Evolutionary conservation across 345 rosid genomes (phyloP).

Genomic region (Brassica carinata): DNA sequence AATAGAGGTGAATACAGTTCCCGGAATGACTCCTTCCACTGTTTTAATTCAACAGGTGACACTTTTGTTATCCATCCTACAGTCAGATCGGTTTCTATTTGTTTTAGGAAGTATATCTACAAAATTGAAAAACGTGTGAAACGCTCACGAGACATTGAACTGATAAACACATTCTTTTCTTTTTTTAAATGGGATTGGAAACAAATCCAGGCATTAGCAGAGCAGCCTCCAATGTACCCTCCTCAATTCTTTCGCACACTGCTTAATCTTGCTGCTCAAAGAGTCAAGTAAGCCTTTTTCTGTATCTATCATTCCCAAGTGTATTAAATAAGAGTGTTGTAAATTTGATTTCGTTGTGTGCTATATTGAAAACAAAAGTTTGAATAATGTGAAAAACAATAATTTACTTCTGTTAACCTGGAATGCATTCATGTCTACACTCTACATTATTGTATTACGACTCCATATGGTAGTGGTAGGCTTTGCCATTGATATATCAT

Average conservation of each 20-base stretch:
- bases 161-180: slow-evolving; percentile 10
- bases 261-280: slow-evolving; percentile 70
- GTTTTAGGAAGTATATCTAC: slow-evolving; percentile 9
- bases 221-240: slow-evolving; percentile 80
- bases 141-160: neutral
- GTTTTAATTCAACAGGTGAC: slow-evolving; percentile 90
- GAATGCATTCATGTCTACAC: neutral
- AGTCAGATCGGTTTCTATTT: neutral
- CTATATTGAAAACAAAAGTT: neutral
- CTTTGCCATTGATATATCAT: neutral
- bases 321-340: neutral
- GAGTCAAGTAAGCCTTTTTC: slow-evolving; percentile 23
- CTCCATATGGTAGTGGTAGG: neutral
- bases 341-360: neutral
- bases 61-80: slow-evolving; percentile 9
- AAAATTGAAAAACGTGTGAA: neutral
- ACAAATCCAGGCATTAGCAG: slow-evolving; percentile 62
- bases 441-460: neutral
- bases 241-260: slow-evolving; percentile 71
- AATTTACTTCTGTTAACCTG: neutral
- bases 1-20: slow-evolving; percentile 92
- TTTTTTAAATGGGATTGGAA: slow-evolving; percentile 4
- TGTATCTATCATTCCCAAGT: neutral
- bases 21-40: slow-evolving; percentile 97
- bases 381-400: neutral